A percentile compares a stretch with the other conserved stretches of the same genome.
phyloP scores from a whole-genome alignment of 345 rosid species.

The Citrus trifoliata region DNA sequence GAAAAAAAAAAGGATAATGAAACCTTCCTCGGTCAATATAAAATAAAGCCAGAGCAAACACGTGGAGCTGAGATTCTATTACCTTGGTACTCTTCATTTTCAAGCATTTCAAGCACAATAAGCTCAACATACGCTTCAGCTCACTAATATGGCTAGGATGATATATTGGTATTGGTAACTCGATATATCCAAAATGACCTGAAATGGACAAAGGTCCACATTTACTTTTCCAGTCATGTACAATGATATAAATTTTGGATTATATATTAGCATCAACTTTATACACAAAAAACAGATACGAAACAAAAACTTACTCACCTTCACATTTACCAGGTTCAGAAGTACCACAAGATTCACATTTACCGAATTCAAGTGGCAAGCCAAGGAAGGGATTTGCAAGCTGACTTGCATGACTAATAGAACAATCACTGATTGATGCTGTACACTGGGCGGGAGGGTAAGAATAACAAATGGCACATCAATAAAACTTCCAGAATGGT shows the following conservation, averaged over 20 bases:
- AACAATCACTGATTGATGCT: constrained; percentile 68
- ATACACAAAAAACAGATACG: background rate
- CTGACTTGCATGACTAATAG: constrained; percentile 75
- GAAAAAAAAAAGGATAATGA: fast-evolving
- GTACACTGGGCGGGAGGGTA: constrained; percentile 37
- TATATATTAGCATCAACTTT: background rate
- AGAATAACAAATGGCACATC: background rate
- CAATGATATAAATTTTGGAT: background rate
- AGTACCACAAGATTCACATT: constrained; percentile 90
- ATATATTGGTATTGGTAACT: constrained; percentile 80
- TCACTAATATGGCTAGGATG: constrained; percentile 86
- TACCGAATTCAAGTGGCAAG: constrained; percentile 85
- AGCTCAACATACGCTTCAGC: constrained; percentile 68
- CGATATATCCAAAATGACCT: constrained; percentile 95
- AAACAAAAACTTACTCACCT: constrained; percentile 40
- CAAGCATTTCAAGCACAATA: constrained; percentile 83
- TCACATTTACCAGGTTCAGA: constrained; percentile 82
- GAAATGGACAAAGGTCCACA: constrained; percentile 15
- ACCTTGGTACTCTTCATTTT: constrained; percentile 78
- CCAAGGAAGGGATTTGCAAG: constrained; percentile 85
- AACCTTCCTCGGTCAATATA: background rate
- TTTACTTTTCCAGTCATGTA: background rate
- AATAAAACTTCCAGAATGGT: constrained; percentile 1
- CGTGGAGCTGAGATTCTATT: background rate
- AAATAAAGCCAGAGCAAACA: background rate